Conservation (phyloP, 2,329 filamentous ascomycete genomes). For the Immersiporthe knoxdaviesiana region DNA sequence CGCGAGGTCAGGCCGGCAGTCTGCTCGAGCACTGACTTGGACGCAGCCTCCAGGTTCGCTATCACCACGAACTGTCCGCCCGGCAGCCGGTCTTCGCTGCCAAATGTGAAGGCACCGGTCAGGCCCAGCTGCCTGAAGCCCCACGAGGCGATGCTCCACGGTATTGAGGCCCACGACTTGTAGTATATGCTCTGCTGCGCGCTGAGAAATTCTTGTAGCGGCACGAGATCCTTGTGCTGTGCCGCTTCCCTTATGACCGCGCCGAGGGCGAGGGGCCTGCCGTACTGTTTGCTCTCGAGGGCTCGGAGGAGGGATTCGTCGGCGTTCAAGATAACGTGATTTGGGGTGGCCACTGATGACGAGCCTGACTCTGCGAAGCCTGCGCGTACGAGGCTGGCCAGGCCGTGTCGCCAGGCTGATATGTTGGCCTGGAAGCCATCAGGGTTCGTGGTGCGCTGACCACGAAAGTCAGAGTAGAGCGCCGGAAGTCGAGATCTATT, state of each 20-base stretch:
- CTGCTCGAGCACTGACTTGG: slow-evolving; percentile 55
- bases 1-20: slow-evolving; percentile 49
- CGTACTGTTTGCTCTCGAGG: slow-evolving; percentile 77
- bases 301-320: slow-evolving; percentile 69
- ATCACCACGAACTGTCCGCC: slow-evolving; percentile 68
- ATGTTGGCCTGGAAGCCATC: slow-evolving; percentile 39
- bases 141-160: slow-evolving; percentile 76
- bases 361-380: slow-evolving; percentile 35
- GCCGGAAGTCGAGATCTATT: slow-evolving; percentile 35
- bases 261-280: slow-evolving; percentile 78
- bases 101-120: slow-evolving; percentile 45
- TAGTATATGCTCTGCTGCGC: slow-evolving; percentile 72
- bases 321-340: slow-evolving; percentile 56
- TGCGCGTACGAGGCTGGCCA: slow-evolving; percentile 37
- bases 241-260: slow-evolving; percentile 78
- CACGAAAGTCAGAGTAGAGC: slow-evolving; percentile 37
- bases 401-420: slow-evolving; percentile 41
- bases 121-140: slow-evolving; percentile 72
- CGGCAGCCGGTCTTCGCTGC: slow-evolving; percentile 58
- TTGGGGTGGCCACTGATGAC: slow-evolving; percentile 40
- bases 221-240: slow-evolving; percentile 68
- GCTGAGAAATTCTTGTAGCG: slow-evolving; percentile 68
- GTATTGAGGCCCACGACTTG: slow-evolving; percentile 68
- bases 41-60: slow-evolving; percentile 62
- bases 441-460: slow-evolving; percentile 34